Base-by-base conservation (phyloP, 257 asterid species). In the Nicotiana knightiana region DNA sequence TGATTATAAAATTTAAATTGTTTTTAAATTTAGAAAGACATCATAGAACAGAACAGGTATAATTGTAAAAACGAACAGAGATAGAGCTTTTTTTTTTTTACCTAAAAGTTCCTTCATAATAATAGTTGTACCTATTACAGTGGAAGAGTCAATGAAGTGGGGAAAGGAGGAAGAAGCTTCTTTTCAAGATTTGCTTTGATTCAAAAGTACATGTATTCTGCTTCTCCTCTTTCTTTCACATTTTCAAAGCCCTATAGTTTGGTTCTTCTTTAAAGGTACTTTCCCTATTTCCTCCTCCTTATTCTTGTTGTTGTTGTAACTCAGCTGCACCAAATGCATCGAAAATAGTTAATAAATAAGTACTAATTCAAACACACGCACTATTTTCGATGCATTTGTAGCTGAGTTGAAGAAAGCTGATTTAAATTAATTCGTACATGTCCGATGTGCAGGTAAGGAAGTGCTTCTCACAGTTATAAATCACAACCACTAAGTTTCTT, bases 81-180 rank as follows among this genome's bases (percentile, higher is more conserved):
- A 39, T 7, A 39, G 10, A 39, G 9, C 48, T 7, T 39, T 39
- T 9, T 39, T 39, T 35, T 35, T 37, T 37, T 37, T 33, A 37
- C 43, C 43, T 37, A 37, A 37, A 21, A 37, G 9, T 37, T 37
- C 6, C 43, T 37, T 5, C 9, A 1, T 37, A 37, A 37, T 37
- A 37, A 37, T 57, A 57, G 17, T 17, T 17, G 24, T 57, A 57
- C 82, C 55, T 76, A 37, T 39, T 73, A 21, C 57, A 81, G 43
- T 57, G 82, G 83, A 81, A 43, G n/a, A 66, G 35, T 82, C 46
- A 61, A 35, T 55, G n/a, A 30, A 58, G 61, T 65, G 21, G 58
- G 28, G 6, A 77, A 63, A 65, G 46, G 5, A 6, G 26, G 67
- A 73, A 51, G 57, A 48, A 48, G 61, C 33, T 75, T 48, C 43